Conservation (phyloP, 1,284 basidiomycete genomes). For the Boletus subluridellus region DNA sequence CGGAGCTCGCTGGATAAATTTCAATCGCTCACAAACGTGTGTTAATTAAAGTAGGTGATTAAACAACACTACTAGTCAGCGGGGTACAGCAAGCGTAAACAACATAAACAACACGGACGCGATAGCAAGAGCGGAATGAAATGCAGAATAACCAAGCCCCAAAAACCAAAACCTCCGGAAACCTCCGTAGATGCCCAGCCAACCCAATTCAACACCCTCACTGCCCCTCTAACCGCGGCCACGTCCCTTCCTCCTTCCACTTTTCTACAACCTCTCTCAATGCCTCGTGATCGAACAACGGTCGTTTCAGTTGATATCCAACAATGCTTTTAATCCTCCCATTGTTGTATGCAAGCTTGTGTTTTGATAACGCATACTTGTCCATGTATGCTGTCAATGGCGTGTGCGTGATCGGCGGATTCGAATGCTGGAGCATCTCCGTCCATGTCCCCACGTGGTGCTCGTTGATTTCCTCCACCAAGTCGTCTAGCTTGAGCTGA, state of each 20-base stretch:
- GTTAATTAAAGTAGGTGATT: conserved; percentile 15
- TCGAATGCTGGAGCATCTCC: conserved; percentile 72
- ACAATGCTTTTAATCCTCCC: conserved; percentile 70
- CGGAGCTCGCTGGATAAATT: background rate
- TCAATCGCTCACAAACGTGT: background rate
- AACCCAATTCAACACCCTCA: background rate
- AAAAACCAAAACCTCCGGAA: conserved; percentile 5
- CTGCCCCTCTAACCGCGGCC: conserved; percentile 52
- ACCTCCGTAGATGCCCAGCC: conserved; percentile 12
- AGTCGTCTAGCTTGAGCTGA: conserved; percentile 60
- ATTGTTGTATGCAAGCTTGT: conserved; percentile 62
- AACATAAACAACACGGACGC: conserved; percentile 1
- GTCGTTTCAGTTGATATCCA: conserved; percentile 65
- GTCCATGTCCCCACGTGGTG: conserved; percentile 84
- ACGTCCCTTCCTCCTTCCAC: conserved; percentile 71
- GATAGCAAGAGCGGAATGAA: conserved; percentile 10
- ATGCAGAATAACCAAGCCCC: conserved; percentile 16
- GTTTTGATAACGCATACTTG: conserved; percentile 65
- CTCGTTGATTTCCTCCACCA: conserved; percentile 86
- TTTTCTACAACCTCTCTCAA: conserved; percentile 74
- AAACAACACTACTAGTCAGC: conserved; percentile 25
- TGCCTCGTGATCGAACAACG: conserved; percentile 60
- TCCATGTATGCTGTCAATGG: conserved; percentile 83
- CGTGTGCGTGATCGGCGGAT: conserved; percentile 72
- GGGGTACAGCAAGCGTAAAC: conserved; percentile 18